Conservation (phyloP, 2,329 filamentous ascomycete genomes). For the Akanthomyces dipterigenus region DNA sequence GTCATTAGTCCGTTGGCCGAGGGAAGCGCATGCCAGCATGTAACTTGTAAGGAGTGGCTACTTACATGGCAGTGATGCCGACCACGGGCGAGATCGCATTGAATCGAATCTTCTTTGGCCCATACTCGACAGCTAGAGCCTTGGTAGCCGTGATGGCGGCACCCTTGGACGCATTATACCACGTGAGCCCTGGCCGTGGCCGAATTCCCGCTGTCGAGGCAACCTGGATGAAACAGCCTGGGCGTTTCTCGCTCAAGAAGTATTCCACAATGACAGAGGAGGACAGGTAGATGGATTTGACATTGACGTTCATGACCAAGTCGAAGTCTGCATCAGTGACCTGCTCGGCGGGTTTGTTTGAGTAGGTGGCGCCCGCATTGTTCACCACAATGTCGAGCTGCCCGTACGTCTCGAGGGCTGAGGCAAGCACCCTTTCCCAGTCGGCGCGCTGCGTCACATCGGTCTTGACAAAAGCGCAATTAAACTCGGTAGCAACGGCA, state of each 20-base stretch:
- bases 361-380: slow-evolving; percentile 53
- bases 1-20: background rate
- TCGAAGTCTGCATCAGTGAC: slow-evolving; percentile 63
- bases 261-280: slow-evolving; percentile 54
- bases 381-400: slow-evolving; percentile 54
- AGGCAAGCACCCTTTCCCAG: slow-evolving; percentile 44
- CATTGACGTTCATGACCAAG: slow-evolving; percentile 60
- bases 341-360: slow-evolving; percentile 54
- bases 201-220: slow-evolving; percentile 55
- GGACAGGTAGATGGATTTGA: slow-evolving; percentile 58
- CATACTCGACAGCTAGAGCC: slow-evolving; percentile 64
- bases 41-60: background rate
- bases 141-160: slow-evolving; percentile 55
- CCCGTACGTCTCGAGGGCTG: slow-evolving; percentile 39
- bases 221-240: slow-evolving; percentile 58
- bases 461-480: slow-evolving; percentile 34
- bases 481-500: slow-evolving; percentile 38
- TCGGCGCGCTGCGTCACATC: slow-evolving; percentile 47
- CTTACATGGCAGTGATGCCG: slow-evolving; percentile 55
- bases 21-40: background rate
- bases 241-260: slow-evolving; percentile 48
- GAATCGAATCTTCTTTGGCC: slow-evolving; percentile 63
- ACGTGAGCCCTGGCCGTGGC: slow-evolving; percentile 56
- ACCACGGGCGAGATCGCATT: slow-evolving; percentile 66
- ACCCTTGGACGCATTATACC: slow-evolving; percentile 65